Conservation (phyloP, 176 grass and related monocot species). For the Tillandsia leiboldiana region DNA sequence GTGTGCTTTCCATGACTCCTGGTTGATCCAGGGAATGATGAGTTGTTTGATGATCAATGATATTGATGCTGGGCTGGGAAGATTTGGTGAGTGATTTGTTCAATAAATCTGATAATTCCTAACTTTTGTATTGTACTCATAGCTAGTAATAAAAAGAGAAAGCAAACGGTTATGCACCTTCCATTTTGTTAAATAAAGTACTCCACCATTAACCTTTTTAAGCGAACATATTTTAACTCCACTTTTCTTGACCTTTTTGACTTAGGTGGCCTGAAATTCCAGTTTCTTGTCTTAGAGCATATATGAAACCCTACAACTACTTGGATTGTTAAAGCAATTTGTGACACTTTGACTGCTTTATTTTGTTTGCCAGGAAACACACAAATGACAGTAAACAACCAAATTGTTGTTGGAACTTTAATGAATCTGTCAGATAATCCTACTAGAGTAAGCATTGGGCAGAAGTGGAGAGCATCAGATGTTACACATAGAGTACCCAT, state of each 20-base stretch:
- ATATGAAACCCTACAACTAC: neutral
- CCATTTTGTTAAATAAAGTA: neutral
- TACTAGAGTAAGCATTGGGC: slow-evolving; percentile 77
- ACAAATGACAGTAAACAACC: slow-evolving; percentile 96
- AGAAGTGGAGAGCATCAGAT: slow-evolving; percentile 90
- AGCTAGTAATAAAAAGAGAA: neutral
- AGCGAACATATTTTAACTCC: neutral
- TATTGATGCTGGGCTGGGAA: slow-evolving; percentile 91
- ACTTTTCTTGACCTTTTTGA: neutral
- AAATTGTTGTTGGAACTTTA: slow-evolving; percentile 83
- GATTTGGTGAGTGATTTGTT: slow-evolving; percentile 61
- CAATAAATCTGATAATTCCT: neutral
- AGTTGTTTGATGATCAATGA: slow-evolving; percentile 99
- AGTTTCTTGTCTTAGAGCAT: neutral
- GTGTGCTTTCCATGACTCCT: neutral
- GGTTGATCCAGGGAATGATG: slow-evolving; percentile 68
- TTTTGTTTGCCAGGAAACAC: slow-evolving; percentile 64
- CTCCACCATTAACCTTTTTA: neutral
- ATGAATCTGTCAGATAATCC: slow-evolving; percentile 97
- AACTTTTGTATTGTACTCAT: neutral
- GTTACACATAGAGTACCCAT: slow-evolving; percentile 69
- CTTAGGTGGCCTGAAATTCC: neutral
- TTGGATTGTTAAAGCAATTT: neutral
- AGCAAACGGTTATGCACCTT: neutral
- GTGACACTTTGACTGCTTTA: slow-evolving; percentile 1